Conservation (phyloP, 768 basidiomycete genomes). For the Boletus subparvulus region DNA sequence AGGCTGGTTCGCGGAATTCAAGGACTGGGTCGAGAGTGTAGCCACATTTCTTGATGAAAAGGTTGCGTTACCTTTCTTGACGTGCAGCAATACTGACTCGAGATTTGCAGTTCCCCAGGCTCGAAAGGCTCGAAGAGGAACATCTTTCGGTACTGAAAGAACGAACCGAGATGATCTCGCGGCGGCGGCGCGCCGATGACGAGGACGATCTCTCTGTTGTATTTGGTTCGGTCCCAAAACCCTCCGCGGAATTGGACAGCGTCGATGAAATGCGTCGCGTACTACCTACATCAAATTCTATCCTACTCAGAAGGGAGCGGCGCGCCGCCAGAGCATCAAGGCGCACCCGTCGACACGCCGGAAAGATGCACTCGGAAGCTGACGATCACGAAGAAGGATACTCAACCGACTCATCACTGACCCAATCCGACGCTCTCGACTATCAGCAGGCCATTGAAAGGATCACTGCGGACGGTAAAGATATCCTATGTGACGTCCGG, state of each 20-base stretch:
- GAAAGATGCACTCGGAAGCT: constrained; percentile 23
- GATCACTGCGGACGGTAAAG: constrained; percentile 50
- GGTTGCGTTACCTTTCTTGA: constrained; percentile 40
- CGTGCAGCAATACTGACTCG: background rate
- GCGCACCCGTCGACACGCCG: constrained; percentile 43
- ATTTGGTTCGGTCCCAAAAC: constrained; percentile 51
- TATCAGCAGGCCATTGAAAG: constrained; percentile 61
- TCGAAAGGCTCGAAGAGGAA: constrained; percentile 79
- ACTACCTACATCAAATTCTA: constrained; percentile 46
- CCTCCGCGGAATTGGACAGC: constrained; percentile 40
- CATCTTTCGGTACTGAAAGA: constrained; percentile 72
- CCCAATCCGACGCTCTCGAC: constrained; percentile 64
- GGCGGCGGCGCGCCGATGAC: constrained; percentile 73
- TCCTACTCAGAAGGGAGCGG: constrained; percentile 51
- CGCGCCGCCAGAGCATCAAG: constrained; percentile 59
- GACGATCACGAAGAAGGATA: constrained; percentile 68
- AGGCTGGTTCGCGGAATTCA: constrained; percentile 77
- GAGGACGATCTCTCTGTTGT: constrained; percentile 76
- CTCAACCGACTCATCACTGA: constrained; percentile 80
- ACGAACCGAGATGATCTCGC: constrained; percentile 62
- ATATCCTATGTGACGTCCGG: constrained; percentile 75
- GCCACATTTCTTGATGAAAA: constrained; percentile 89
- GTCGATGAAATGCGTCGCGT: constrained; percentile 63
- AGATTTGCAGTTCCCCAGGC: constrained; percentile 59
- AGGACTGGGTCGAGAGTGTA: constrained; percentile 78